These are phyloP conservation scores for Echinochloa phyllopogon DNA, from an alignment of 176 grass and related monocot genomes.

Conservation along the genomic window DNA sequence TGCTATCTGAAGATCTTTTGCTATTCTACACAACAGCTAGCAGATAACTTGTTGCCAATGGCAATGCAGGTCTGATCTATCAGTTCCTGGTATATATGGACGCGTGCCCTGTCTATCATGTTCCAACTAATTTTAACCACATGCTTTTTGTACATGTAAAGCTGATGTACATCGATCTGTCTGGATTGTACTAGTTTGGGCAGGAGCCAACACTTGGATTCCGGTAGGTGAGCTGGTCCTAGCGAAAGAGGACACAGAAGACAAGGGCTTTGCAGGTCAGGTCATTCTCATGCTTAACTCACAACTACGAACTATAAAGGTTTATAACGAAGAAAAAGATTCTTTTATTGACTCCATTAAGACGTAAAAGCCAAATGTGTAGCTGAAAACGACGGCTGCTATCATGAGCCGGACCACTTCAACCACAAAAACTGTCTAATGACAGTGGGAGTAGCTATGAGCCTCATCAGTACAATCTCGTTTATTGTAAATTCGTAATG, in stretches of 20 bases:
- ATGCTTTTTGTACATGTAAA: conserved; percentile 14
- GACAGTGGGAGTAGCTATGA: conserved; percentile 37
- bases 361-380: conserved; percentile 7
- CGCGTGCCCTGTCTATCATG: not conserved
- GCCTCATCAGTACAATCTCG: not conserved
- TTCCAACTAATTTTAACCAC: conserved; percentile 57
- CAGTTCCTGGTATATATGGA: conserved; percentile 9
- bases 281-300: conserved; percentile 35
- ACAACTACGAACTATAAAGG: not conserved
- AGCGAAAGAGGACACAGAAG: conserved; percentile 36
- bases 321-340: conserved; percentile 20
- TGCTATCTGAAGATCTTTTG: not conserved
- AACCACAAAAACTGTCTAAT: conserved; percentile 16
- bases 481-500: conserved; percentile 8
- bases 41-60: not conserved
- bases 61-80: conserved; percentile 1
- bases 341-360: conserved; percentile 41
- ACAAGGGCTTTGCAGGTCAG: conserved; percentile 23
- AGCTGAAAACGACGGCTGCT: conserved; percentile 38
- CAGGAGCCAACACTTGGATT: conserved; percentile 33
- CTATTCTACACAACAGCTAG: not conserved
- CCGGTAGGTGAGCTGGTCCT: conserved; percentile 56
- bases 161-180: conserved; percentile 28
- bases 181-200: conserved; percentile 37
- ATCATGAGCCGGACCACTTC: conserved; percentile 35